A percentile compares a stretch with the other conserved stretches of the same genome.
Conservation (phyloP, 2,329 filamentous ascomycete species). For the Xylariales sp. region DNA sequence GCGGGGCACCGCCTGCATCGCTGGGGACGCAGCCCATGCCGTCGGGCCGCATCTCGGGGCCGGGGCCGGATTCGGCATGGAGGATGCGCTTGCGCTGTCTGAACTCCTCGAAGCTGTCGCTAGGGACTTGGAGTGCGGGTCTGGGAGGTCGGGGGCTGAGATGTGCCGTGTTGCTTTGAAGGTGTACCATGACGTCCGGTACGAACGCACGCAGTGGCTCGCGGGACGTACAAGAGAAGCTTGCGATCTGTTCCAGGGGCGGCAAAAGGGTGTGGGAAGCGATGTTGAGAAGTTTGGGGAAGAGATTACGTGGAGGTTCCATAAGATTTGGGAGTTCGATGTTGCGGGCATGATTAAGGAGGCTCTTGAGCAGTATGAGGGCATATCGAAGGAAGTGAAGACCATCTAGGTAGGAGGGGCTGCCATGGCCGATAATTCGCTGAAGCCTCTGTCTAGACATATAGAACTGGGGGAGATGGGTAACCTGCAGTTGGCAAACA, state of each 20-base stretch:
- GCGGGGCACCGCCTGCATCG: constrained; percentile 38
- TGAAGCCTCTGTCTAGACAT: too few relatives aligned
- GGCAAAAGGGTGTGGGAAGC: constrained; percentile 14
- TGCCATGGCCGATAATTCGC: too few relatives aligned
- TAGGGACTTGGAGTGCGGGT: neutral
- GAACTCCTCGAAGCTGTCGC: constrained; percentile 24
- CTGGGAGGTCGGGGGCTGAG: constrained; percentile 9
- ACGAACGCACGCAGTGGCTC: constrained; percentile 27
- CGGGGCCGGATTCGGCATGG: constrained; percentile 52
- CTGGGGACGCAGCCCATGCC: constrained; percentile 55
- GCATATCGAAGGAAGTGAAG: too few relatives aligned
- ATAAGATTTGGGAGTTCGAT: constrained; percentile 27
- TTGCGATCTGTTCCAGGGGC: constrained; percentile 26
- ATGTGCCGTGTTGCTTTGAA: constrained; percentile 20
- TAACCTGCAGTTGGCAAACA: too few relatives aligned
- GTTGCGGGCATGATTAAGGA: constrained; percentile 21
- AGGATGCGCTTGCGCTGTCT: constrained; percentile 45
- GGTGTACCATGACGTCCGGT: constrained; percentile 24
- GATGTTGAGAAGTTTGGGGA: constrained; percentile 18
- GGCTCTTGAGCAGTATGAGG: constrained; percentile 12
- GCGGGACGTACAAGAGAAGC: constrained; percentile 24
- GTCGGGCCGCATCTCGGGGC: constrained; percentile 50
- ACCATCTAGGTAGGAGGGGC: too few relatives aligned
- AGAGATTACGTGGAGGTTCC: constrained; percentile 17
- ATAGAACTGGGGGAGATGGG: neutral